Conservation (phyloP, 2,329 filamentous ascomycete species). For the Venturiaceae sp. region DNA sequence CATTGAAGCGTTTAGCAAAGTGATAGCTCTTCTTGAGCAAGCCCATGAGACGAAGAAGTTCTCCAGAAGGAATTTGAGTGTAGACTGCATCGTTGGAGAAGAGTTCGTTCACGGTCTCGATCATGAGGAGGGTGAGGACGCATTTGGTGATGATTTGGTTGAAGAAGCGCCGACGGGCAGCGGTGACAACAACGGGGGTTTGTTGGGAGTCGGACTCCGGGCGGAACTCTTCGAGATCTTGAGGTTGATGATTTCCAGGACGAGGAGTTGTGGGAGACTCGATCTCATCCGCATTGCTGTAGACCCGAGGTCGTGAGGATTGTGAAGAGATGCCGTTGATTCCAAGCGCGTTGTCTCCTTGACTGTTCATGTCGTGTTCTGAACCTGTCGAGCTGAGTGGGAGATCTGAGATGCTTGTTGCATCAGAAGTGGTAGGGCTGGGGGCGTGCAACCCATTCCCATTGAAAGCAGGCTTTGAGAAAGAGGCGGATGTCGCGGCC, state of each 20-base stretch:
- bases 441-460: conserved; percentile 37
- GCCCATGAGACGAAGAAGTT: conserved; percentile 85
- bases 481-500: conserved; percentile 49
- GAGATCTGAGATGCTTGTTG: conserved; percentile 22
- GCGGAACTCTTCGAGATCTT: conserved; percentile 68
- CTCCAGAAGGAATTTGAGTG: conserved; percentile 77
- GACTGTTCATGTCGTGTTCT: conserved; percentile 15
- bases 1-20: conserved; percentile 96
- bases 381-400: conserved; percentile 19
- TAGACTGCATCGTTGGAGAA: conserved; percentile 98
- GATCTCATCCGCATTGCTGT: conserved; percentile 17
- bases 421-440: conserved; percentile 11
- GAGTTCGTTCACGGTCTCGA: conserved; percentile 96
- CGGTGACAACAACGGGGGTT: conserved; percentile 85
- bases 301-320: conserved; percentile 20
- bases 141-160: conserved; percentile 99
- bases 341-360: conserved; percentile 29
- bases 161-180: conserved; percentile 88
- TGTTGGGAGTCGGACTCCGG: conserved; percentile 54
- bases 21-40: conserved; percentile 93
- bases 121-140: conserved; percentile 95
- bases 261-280: conserved; percentile 17
- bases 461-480: conserved; percentile 38
- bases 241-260: conserved; percentile 19
- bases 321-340: conserved; percentile 29